Evolutionary conservation across 2,329 filamentous ascomycete species (phyloP), one percentile per base, ranked within the genome.

Genomic region (Verticillium nonalfalfae): DNA sequence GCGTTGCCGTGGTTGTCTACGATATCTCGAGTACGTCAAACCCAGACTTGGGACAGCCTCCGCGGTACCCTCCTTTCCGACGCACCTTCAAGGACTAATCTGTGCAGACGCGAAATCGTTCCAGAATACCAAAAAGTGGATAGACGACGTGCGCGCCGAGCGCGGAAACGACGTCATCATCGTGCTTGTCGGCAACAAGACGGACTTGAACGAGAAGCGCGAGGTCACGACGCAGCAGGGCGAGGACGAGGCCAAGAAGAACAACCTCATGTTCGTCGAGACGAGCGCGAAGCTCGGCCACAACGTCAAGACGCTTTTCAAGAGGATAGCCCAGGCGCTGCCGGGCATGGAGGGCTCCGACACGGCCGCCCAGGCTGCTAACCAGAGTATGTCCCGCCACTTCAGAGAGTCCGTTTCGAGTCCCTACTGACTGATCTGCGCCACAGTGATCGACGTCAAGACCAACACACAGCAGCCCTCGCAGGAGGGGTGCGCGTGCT

Each of bases 101-200:
- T 40, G 52, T 21, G 38, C 69, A 91, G 88, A 95, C 76, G 89
- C 90, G 66, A 97, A 98, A 78, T 96, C 93, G 31, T 99, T 99
- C 81, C 90, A 97, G 75, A 97, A 99, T 78, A 99, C 95, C 60
- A 88, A 93, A 72, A 99, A 99, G 84, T 99, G 96, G 95, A 96
- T 99, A 67, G 95, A 99, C 74, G 95, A 99, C 73, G 95, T 99
- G 62, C 87, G 95, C 65, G 94, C 93, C 59, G 95, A 99, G 81
- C 87, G 95, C 72, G 95, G 95, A 59, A 97, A 96, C 81, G 95
- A 99, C 77, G 96, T 99, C 64, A 99, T 99, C 71, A 98, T 99
- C 71, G 95, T 99, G 56, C 81, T 99, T 56, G 96, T 99, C 45
- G 95, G 95, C 68, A 99, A 99, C 83, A 99, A 99, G 87, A 99